Base-by-base conservation (phyloP, 257 asterid species). In the Schizonepeta tenuifolia region DNA sequence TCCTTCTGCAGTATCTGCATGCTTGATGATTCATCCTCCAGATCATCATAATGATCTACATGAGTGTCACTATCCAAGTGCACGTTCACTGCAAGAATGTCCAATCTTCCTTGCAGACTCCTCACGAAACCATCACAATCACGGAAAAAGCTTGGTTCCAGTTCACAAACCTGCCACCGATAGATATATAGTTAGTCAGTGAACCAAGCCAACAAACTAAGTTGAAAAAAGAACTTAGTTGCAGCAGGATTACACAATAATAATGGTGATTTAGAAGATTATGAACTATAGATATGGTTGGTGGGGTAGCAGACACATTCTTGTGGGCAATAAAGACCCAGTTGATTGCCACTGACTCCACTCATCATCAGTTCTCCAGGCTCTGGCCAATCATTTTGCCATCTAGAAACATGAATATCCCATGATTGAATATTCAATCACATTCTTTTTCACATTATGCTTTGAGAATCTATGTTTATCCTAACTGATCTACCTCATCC, bases 1-100 rank as follows among this genome's bases (percentile, higher is more conserved):
- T 67, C 86, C 69, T 80, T 87, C 72, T 57, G 36, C 36, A 31
- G 36, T 5, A 31, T 31, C 36, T 31, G 80, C 54, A 50, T 14
- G 73, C 75, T 83, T 31, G 76, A 50, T 55, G 80, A 74, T 51
- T 87, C 95, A 15, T 87, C 91, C 67, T 91, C 97, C n/a, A 80
- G 70, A 61, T 89, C 99, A 69, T 90, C 99, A 2, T 79, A 91
- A 20, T 81, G 75, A 65, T 91, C 98, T 22, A 84, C 92, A 2
- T 75, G 79, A 4, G 88, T 80, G 61, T 94, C 95, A 13, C 87
- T 82, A 66, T 91, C 96, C 69, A 85, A 73, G 67, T 91, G 96
- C 71, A 89, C 96, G 47, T 89, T 91, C 71, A 88, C 96, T 13
- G 95, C 98, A 56, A 91, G 87, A 70, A 91, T 87, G 80, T 94